Evolutionary conservation across 495 filamentous ascomycete genomes (phyloP), one percentile per base, ranked within the genome.

Genomic region (Penicillium nucicola): DNA sequence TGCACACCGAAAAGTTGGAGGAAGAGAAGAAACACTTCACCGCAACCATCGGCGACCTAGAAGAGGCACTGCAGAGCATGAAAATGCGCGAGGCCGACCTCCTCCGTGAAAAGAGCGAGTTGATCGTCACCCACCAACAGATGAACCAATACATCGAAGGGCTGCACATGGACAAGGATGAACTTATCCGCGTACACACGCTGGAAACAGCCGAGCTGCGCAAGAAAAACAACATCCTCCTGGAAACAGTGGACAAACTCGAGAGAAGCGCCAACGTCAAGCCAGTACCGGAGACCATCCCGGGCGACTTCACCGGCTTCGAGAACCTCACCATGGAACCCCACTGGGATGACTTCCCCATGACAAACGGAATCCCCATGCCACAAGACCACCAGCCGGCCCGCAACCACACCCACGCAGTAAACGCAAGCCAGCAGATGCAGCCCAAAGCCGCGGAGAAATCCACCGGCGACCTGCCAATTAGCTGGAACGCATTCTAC

Each of bases 1-100:
- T 92, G 68, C 92, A 99, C 72, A 97, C 93, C 20, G 92, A 97
- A 76, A 86, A 92, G 49, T 81, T 99, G 13, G 93, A 99, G 64
- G 89, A 95, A 64, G 91, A 97, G 72, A 95, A 96, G 81, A 96
- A 97, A 75, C 81, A 87, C 35, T 93, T 83, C 74, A 87, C 82
- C 49, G 81, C 79, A 48, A 62, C 84, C 57, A 87, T 97, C 65
- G 76, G 74, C 50, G 79, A 83, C 34, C 78, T 97, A 55, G 88
- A 97, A 63, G 90, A 96, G 28, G 85, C 89, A 45, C 71, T 95
- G 46, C 68, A 71, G 42, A 74, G 68, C 37, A 65, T 83, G 66
- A 70, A 70, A 22, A 64, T 83, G 38, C 75, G 82, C 34, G 76
- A 81, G 55, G 65, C 75, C 19, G 80, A 85, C 39, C 77, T 88